Evolutionary conservation across 305 asterid species (phyloP), one percentile per base, ranked within the genome.

Genomic region (Nicotiana rustica): DNA sequence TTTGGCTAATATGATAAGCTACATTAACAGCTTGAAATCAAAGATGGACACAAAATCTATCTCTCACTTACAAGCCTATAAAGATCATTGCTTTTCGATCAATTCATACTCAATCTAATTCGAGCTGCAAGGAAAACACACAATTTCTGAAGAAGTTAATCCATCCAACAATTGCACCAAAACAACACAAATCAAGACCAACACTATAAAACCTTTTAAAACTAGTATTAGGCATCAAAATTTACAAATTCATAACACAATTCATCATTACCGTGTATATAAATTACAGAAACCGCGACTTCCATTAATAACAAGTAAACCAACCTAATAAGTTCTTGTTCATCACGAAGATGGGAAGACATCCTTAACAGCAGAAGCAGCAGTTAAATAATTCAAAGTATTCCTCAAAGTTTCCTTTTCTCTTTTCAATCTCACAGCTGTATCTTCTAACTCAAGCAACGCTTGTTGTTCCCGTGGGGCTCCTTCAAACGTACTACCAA

Each of bases 391-490:
- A 86, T 96, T 96, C 89, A 96, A 78, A 3, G 98, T 96, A 83
- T 96, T 96, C 89, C 90, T 90, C 88, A 96, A 91, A 5, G 98
- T 96, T 89, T 96, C 98, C 87, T 93, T 96, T 90, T 96, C 99
- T 80, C 97, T 88, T 88, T 93, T 96, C 92, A 96, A 87, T 84
- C 99, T 94, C 84, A 78, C 19, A 0, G 94, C 94, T 0, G 99
- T 88, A 80, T 94, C 99, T 91, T 92, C 99, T 84, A 96, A 89
- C 82, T 96, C 99, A 84, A 96, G 90, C 89, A 96, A 82, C n/a
- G 99, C 99, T 89, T 96, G 99, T 90, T 96, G 99, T 89, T 96
- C 99, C 52, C 96, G 80, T 0, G 98, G 98, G 3, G 99, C 98
- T 33, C 98, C 99, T 79, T 96, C 98, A 57, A 96, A 96, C 4